Conservation (phyloP, 768 basidiomycete genomes). For the Boletellus emodensis region DNA sequence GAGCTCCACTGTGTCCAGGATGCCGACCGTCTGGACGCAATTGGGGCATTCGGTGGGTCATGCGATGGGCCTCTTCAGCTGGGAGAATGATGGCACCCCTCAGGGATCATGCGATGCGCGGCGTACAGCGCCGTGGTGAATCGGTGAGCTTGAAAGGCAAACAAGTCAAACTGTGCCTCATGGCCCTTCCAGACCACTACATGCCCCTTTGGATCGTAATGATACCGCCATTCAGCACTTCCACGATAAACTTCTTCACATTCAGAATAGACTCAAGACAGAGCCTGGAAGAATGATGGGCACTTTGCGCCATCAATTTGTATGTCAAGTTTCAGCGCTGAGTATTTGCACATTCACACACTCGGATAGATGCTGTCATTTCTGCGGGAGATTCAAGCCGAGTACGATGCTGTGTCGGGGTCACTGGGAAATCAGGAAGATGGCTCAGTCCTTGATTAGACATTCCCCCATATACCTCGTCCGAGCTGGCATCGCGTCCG, state of each 20-base stretch:
- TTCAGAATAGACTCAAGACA: conserved; percentile 75
- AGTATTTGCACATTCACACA: no score
- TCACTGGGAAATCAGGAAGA: neutral
- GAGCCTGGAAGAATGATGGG: conserved; percentile 64
- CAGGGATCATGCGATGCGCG: conserved; percentile 65
- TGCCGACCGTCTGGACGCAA: conserved; percentile 74
- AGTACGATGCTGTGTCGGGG: conserved; percentile 33
- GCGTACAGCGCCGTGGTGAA: conserved; percentile 59
- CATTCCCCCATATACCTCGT: neutral
- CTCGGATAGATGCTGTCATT: conserved; percentile 58
- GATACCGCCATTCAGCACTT: conserved; percentile 77
- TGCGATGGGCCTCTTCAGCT: neutral
- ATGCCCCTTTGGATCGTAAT: conserved; percentile 45
- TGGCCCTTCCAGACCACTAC: conserved; percentile 34
- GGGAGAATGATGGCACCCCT: neutral
- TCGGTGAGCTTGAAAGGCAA: conserved; percentile 30
- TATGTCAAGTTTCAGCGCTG: conserved; percentile 34
- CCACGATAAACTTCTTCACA: conserved; percentile 77
- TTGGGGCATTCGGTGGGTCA: conserved; percentile 68
- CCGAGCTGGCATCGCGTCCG: no score
- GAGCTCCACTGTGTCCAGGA: conserved; percentile 85
- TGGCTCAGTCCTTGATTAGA: neutral
- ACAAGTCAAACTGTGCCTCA: neutral
- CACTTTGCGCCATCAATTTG: conserved; percentile 66
- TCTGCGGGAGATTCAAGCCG: conserved; percentile 53